These are phyloP conservation scores for Mycena pura DNA, from an alignment of 768 basidiomycete species.

Conservation along the genomic window DNA sequence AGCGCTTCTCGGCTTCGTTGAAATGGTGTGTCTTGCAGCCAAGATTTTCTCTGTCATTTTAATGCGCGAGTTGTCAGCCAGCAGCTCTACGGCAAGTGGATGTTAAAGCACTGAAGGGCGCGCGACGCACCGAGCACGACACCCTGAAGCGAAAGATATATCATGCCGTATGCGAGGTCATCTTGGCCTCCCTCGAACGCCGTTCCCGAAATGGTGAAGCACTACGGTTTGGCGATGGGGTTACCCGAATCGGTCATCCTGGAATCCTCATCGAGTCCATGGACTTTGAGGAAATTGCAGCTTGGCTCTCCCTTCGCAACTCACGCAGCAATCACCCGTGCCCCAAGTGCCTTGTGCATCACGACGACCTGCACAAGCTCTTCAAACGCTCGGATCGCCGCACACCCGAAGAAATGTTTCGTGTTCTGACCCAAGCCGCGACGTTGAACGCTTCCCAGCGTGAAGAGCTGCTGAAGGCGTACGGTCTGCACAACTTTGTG, in stretches of 20 bases:
- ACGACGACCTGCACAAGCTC: constrained; percentile 17
- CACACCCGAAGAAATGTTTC: neutral
- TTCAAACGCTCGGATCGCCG: neutral
- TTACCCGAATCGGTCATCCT: constrained; percentile 11
- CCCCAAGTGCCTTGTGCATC: constrained; percentile 25
- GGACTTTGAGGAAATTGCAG: constrained; percentile 25
- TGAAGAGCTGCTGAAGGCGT: neutral
- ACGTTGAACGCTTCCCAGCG: neutral
- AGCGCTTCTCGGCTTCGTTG: constrained; percentile 22
- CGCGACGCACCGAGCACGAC: neutral
- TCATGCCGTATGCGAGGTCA: constrained; percentile 18
- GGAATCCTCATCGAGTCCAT: constrained; percentile 21
- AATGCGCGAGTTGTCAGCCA: neutral
- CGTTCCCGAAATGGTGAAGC: constrained; percentile 22
- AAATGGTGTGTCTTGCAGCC: constrained; percentile 15
- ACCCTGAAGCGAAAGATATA: constrained; percentile 20
- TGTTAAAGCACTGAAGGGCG: constrained; percentile 2
- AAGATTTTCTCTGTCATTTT: neutral
- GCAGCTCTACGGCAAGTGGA: constrained; percentile 4
- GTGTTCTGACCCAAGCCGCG: neutral
- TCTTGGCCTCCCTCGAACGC: constrained; percentile 16
- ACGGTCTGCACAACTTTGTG: constrained; percentile 6
- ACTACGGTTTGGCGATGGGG: constrained; percentile 21
- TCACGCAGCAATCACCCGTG: constrained; percentile 24
- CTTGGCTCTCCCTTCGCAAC: constrained; percentile 1